Percentiles rank a stretch among this genome's conserved stretches.
phyloP scores from a whole-genome alignment of 345 rosid species.

The Euphorbia pulcherrima region DNA sequence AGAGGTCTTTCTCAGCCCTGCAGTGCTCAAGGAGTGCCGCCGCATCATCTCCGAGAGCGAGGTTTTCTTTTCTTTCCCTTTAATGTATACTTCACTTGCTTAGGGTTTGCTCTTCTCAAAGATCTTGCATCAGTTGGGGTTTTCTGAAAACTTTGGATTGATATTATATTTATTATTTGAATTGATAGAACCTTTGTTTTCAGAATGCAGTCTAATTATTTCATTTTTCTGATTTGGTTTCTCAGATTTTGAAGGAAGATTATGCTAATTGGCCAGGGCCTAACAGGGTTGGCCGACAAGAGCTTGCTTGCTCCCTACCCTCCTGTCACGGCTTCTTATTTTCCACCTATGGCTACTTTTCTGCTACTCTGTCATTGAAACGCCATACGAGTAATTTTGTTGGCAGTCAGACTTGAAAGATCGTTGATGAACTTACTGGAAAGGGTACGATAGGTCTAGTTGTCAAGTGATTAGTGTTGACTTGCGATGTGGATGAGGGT shows the following conservation, averaged over 20 bases:
- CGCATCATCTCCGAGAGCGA: conserved; percentile 96
- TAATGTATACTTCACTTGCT: not conserved
- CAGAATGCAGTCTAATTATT: not conserved
- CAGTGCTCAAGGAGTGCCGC: conserved; percentile 88
- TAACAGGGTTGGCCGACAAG: conserved; percentile 91
- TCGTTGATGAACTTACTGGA: too few species aligned
- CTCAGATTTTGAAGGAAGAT: conserved; percentile 95
- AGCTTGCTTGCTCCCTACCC: too few species aligned
- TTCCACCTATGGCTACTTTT: too few species aligned
- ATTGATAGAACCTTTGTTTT: not conserved
- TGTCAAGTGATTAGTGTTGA: too few species aligned
- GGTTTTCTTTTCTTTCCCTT: conserved; percentile 32
- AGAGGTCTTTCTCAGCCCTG: conserved; percentile 92
- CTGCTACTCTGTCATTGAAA: too few species aligned
- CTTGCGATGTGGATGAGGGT: too few species aligned
- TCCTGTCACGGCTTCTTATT: too few species aligned
- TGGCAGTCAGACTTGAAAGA: too few species aligned
- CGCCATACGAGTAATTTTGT: too few species aligned
- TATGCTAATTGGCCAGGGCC: conserved; percentile 98
- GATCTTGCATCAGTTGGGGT: not conserved
- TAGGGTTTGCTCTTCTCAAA: conserved; percentile 16
- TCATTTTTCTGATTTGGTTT: conserved; percentile 10
- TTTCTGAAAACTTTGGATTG: not conserved
- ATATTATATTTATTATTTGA: not conserved
- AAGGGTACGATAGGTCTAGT: too few species aligned